Percentiles rank a stretch among this genome's conserved stretches.
Conservation (phyloP, 2,329 filamentous ascomycete species). For the Alternaria sp. region DNA sequence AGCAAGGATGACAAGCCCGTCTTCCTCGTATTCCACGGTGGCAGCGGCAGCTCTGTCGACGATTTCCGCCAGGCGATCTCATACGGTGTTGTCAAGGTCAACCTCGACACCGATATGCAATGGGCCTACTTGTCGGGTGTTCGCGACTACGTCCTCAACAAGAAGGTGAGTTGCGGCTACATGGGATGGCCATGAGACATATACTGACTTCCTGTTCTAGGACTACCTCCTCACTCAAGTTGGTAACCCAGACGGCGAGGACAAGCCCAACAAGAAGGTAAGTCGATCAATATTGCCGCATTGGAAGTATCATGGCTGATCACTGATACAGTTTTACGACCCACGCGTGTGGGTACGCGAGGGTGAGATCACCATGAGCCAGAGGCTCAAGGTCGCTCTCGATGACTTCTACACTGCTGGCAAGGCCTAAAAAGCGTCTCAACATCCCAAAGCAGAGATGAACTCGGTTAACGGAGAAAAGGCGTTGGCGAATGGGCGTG, state of each 20-base stretch:
- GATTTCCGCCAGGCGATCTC: slow-evolving; percentile 70
- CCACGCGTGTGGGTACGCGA: slow-evolving; percentile 87
- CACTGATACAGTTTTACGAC: too few relatives aligned
- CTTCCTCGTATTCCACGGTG: slow-evolving; percentile 99
- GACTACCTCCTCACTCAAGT: not conserved
- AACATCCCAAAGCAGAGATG: not conserved
- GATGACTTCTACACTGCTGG: slow-evolving; percentile 89
- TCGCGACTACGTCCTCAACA: slow-evolving; percentile 94
- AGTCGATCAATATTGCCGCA: too few relatives aligned
- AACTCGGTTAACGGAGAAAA: slow-evolving; percentile 7
- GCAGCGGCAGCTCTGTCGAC: slow-evolving; percentile 87
- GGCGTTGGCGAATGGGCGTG: slow-evolving; percentile 27
- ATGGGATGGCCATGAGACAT: not conserved
- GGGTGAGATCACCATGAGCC: slow-evolving; percentile 93
- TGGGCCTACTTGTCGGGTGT: slow-evolving; percentile 87
- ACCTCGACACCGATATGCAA: slow-evolving; percentile 98
- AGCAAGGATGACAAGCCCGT: slow-evolving; percentile 67
- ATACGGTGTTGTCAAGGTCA: slow-evolving; percentile 98
- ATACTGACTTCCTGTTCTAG: not conserved
- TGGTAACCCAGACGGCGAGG: slow-evolving; percentile 92
- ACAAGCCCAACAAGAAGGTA: slow-evolving; percentile 98
- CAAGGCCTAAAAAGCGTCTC: slow-evolving; percentile 67
- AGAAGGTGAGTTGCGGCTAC: slow-evolving; percentile 58
- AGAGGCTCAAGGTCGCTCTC: slow-evolving; percentile 79
- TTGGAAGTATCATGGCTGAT: too few relatives aligned